These are phyloP conservation scores for Venturia oleaginea DNA, from an alignment of 2,329 filamentous ascomycete species.

Conservation along the genomic window DNA sequence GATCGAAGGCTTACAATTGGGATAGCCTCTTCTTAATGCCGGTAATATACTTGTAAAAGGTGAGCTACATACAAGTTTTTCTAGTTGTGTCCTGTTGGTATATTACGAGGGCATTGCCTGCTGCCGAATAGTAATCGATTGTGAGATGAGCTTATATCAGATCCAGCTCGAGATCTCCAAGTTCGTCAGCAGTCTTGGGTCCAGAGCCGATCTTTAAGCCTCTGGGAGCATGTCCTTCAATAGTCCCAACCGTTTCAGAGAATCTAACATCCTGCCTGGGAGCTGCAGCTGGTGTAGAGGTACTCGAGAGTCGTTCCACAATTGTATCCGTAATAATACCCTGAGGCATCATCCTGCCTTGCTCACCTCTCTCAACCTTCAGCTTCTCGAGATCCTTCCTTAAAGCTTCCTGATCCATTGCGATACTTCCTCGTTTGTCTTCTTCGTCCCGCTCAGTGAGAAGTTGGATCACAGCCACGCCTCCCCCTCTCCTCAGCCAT, in stretches of 20 bases:
- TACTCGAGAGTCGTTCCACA: slow-evolving; percentile 22
- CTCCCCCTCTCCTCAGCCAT: slow-evolving; percentile 55
- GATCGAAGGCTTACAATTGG: too few relatives aligned
- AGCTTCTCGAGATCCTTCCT: slow-evolving; percentile 30
- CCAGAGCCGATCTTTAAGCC: background rate
- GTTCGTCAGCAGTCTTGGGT: background rate
- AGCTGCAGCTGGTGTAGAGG: slow-evolving; percentile 21
- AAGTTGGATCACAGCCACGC: slow-evolving; percentile 22
- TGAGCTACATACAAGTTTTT: too few relatives aligned
- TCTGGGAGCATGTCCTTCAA: slow-evolving; percentile 3
- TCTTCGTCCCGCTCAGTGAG: slow-evolving; percentile 16
- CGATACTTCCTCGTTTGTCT: background rate
- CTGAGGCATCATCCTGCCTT: slow-evolving; percentile 20
- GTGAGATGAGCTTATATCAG: background rate
- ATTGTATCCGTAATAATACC: slow-evolving; percentile 25
- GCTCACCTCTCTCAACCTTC: slow-evolving; percentile 37
- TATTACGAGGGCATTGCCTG: background rate
- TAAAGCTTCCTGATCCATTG: slow-evolving; percentile 24
- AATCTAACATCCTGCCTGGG: slow-evolving; percentile 16
- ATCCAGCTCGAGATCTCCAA: background rate
- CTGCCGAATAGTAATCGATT: background rate
- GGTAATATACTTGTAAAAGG: too few relatives aligned
- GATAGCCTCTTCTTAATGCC: too few relatives aligned
- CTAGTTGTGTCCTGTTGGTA: too few relatives aligned
- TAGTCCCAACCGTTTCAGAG: background rate